Conservation (phyloP, 768 basidiomycete genomes). For the Podaxis carcinomalis region DNA sequence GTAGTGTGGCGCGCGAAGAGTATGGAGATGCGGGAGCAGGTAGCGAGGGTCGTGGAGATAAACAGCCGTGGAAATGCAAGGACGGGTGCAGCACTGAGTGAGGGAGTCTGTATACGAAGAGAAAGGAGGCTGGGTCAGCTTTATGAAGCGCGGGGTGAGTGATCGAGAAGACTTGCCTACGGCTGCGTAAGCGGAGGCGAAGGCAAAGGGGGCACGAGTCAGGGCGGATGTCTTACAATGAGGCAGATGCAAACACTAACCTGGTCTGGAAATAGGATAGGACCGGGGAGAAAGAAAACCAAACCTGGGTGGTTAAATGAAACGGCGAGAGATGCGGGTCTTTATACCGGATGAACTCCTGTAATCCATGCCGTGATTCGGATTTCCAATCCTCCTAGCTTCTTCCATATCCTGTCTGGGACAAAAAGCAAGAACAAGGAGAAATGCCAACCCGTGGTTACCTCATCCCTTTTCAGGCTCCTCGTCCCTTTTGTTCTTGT, state of each 20-base stretch:
- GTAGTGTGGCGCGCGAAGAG: slow-evolving; percentile 18
- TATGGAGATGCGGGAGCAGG: slow-evolving; percentile 24
- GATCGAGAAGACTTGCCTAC: slow-evolving; percentile 12
- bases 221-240: slow-evolving; percentile 9
- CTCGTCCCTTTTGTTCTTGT: slow-evolving; percentile 16
- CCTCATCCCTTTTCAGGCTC: background rate
- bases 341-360: slow-evolving; percentile 3
- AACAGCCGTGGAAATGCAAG: slow-evolving; percentile 4
- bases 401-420: background rate
- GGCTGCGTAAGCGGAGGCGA: slow-evolving; percentile 14
- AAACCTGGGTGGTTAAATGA: slow-evolving; percentile 20
- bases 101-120: slow-evolving; percentile 10
- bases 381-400: background rate
- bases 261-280: slow-evolving; percentile 18
- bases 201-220: slow-evolving; percentile 11
- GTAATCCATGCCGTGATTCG: background rate
- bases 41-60: slow-evolving; percentile 26
- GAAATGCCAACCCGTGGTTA: slow-evolving; percentile 1
- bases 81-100: slow-evolving; percentile 6
- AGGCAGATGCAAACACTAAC: slow-evolving; percentile 14
- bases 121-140: slow-evolving; percentile 12
- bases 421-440: slow-evolving; percentile 11
- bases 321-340: background rate
- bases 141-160: slow-evolving; percentile 12
- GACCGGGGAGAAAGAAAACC: slow-evolving; percentile 20